A percentile compares a stretch with the other conserved stretches of the same genome.
phyloP scores from a whole-genome alignment of 2,329 filamentous ascomycete genomes.

The Tolypocladium ophioglossoides region DNA sequence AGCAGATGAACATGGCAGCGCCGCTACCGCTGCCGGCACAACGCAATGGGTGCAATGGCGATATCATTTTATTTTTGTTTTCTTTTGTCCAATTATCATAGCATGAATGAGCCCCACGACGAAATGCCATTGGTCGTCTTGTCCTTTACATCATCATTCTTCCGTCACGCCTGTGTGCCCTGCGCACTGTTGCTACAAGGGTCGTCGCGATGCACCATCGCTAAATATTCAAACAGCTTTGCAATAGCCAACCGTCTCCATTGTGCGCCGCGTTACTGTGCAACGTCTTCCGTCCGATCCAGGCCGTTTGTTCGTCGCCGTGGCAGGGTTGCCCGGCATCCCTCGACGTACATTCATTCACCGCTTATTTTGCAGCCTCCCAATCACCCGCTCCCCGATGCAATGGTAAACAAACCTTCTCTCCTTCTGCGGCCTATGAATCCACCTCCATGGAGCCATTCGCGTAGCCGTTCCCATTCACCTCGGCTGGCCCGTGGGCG shows the following conservation, averaged over 20 bases:
- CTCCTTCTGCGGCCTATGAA: slow-evolving; percentile 5
- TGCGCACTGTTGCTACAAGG: neutral
- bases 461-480: slow-evolving; percentile 20
- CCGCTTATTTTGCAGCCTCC: neutral
- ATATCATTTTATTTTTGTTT: neutral
- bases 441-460: slow-evolving; percentile 35
- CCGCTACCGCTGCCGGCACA: neutral
- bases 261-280: neutral
- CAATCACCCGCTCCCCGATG: neutral
- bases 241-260: neutral
- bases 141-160: neutral
- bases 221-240: neutral
- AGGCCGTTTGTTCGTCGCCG: neutral
- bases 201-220: neutral
- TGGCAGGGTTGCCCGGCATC: neutral
- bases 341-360: neutral
- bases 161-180: neutral
- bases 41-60: neutral
- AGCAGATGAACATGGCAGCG: neutral
- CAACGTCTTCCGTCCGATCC: neutral
- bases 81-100: slow-evolving; percentile 6
- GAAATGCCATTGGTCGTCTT: neutral
- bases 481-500: slow-evolving; percentile 7
- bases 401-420: neutral
- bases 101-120: slow-evolving; percentile 2